Conservation (phyloP, 2,329 filamentous ascomycete species). For the Zasmidium angulare region DNA sequence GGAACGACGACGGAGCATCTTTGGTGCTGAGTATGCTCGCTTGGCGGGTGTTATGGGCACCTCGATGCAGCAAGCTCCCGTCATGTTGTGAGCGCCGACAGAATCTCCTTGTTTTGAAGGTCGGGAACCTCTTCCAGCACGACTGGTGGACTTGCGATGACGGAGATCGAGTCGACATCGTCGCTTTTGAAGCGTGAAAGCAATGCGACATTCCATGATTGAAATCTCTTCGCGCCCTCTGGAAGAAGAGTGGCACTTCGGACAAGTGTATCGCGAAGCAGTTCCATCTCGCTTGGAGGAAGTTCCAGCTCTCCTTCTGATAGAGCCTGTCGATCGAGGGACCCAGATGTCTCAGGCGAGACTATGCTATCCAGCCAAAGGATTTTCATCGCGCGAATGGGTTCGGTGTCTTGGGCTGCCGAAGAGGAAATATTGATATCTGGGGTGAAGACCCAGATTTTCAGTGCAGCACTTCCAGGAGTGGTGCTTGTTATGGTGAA, state of each 20-base stretch:
- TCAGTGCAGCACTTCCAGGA: constrained; percentile 9
- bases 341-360: constrained; percentile 10
- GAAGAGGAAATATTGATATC: constrained; percentile 58
- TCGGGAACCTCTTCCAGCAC: constrained; percentile 1
- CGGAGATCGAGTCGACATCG: constrained; percentile 4
- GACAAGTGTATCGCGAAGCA: constrained; percentile 45
- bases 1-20: background rate
- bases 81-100: constrained; percentile 9
- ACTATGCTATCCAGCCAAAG: constrained; percentile 45
- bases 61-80: background rate
- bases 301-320: constrained; percentile 32
- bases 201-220: constrained; percentile 24
- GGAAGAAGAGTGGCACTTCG: constrained; percentile 28
- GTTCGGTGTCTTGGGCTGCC: constrained; percentile 30
- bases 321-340: constrained; percentile 19
- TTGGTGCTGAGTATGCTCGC: background rate
- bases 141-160: background rate
- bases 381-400: constrained; percentile 57
- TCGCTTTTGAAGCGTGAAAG: constrained; percentile 17
- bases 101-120: constrained; percentile 4
- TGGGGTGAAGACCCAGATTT: constrained; percentile 61
- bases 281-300: constrained; percentile 25
- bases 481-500: constrained; percentile 58
- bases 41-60: background rate
- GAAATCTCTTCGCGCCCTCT: constrained; percentile 21